Percentiles rank a stretch among this genome's conserved stretches.
Evolutionary conservation across 495 filamentous ascomycete species (phyloP).

Genomic region (Umbilicaria muhlenbergii): DNA sequence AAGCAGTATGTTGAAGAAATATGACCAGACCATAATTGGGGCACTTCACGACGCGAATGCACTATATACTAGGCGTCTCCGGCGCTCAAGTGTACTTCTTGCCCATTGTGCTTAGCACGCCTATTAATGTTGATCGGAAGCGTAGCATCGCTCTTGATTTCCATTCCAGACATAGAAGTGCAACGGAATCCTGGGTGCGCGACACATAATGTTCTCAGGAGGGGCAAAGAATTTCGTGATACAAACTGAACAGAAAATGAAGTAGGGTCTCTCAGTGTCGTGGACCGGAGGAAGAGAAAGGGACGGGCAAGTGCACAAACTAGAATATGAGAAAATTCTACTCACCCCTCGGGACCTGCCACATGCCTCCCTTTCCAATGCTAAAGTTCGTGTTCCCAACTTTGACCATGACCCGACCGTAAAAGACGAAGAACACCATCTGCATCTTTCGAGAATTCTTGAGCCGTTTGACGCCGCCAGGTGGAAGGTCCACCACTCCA

Average conservation of each 20-base stretch:
- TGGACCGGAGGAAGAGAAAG: too few relatives aligned
- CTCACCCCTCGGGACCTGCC: slow-evolving; percentile 87
- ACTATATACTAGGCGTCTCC: too few relatives aligned
- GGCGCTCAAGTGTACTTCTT: not conserved
- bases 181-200: too few relatives aligned
- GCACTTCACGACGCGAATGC: not conserved
- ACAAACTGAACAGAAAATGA: not conserved
- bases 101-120: not conserved
- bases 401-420: slow-evolving; percentile 57
- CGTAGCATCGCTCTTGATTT: too few relatives aligned
- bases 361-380: slow-evolving; percentile 74
- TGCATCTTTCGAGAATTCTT: slow-evolving; percentile 92
- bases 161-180: too few relatives aligned
- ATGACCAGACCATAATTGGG: not conserved
- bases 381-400: slow-evolving; percentile 72
- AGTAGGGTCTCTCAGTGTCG: not conserved
- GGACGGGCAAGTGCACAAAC: too few relatives aligned
- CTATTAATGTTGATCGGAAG: too few relatives aligned
- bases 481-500: slow-evolving; percentile 76
- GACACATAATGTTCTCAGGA: too few relatives aligned
- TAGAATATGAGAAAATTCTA: slow-evolving; percentile 11
- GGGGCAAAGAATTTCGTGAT: too few relatives aligned
- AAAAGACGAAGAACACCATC: slow-evolving; percentile 81
- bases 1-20: not conserved
- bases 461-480: slow-evolving; percentile 61